Evolutionary conservation across 345 rosid species (phyloP).

Genomic region (Litchi chinensis): DNA sequence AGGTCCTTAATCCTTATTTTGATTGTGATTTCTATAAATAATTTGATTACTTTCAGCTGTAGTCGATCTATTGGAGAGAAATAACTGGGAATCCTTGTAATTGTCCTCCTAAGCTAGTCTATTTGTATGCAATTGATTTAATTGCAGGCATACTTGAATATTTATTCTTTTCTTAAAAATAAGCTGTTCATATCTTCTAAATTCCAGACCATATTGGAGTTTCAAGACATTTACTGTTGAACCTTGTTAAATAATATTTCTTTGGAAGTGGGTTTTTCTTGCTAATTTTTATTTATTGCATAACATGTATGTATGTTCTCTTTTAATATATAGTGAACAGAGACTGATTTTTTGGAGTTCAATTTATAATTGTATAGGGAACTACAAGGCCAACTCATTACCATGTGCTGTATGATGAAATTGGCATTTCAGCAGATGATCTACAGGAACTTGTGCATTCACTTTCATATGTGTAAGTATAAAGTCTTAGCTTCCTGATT

Average conservation of each 20-base stretch:
- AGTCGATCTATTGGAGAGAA: no score
- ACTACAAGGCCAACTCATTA: conserved; percentile 53
- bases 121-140: no score
- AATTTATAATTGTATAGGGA: conserved; percentile 31
- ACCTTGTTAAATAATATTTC: not conserved
- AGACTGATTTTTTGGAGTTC: not conserved
- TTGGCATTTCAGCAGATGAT: conserved; percentile 46
- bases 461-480: conserved; percentile 51
- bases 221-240: not conserved
- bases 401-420: conserved; percentile 44
- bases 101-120: no score
- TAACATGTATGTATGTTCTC: no score
- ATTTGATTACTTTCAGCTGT: no score
- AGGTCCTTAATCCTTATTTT: no score
- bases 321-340: not conserved
- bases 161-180: no score
- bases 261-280: not conserved
- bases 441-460: conserved; percentile 52
- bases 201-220: not conserved
- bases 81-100: no score
- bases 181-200: not conserved
- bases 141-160: no score
- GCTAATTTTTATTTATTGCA: no score
- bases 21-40: not conserved
- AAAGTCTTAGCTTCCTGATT: no score